Percentiles rank a stretch among this genome's conserved stretches.
phyloP scores from a whole-genome alignment of 345 rosid species.

The Leavenworthia alabamica region DNA sequence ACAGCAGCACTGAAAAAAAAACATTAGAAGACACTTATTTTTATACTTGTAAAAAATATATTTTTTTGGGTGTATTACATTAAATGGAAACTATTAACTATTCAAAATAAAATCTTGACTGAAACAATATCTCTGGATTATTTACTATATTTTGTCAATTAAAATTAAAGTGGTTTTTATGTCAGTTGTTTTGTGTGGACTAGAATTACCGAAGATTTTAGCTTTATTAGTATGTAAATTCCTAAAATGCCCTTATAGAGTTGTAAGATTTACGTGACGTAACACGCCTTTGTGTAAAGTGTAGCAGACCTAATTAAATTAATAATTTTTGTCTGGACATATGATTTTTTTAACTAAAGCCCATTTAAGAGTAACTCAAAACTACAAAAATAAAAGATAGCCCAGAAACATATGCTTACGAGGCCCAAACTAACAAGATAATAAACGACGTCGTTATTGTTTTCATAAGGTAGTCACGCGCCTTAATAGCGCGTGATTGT shows the following conservation, averaged over 20 bases:
- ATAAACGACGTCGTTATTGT: not conserved
- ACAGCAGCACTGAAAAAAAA: conserved; percentile 33
- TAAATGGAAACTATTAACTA: not conserved
- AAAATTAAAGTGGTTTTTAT: conserved; percentile 21
- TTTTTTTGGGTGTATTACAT: not conserved
- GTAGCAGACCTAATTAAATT: no score
- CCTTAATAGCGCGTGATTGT: not conserved
- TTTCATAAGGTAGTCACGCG: not conserved
- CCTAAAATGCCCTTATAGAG: not conserved
- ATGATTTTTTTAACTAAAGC: no score
- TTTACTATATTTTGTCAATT: not conserved
- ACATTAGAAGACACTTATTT: conserved; percentile 9
- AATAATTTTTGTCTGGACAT: no score
- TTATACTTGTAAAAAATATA: not conserved
- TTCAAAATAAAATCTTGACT: not conserved
- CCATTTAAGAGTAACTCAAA: no score
- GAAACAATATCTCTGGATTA: not conserved
- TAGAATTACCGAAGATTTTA: conserved; percentile 20
- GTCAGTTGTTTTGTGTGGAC: conserved; percentile 33
- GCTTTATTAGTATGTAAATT: not conserved
- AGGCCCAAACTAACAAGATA: not conserved
- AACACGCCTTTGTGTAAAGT: conserved; percentile 15
- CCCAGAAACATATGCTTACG: no score
- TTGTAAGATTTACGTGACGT: conserved; percentile 19
- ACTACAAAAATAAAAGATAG: no score